Evolutionary conservation across 345 rosid species (phyloP), one percentile per base, ranked within the genome.

Genomic region (Populus pruinosa): DNA sequence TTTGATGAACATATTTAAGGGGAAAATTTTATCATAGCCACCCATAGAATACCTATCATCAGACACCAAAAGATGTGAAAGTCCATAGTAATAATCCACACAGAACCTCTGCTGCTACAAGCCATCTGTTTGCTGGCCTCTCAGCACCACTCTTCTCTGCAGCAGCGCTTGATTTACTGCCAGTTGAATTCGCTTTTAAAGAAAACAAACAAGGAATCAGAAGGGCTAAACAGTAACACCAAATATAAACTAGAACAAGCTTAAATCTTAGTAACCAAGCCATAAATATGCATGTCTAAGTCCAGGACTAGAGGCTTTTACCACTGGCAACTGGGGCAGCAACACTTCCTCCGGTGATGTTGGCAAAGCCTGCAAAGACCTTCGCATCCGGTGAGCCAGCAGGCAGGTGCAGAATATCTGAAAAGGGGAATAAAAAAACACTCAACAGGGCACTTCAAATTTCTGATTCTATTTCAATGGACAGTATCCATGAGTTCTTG

Each of bases 341-440:
- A 23, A 77, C 70, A 49, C 41, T 25, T 8, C 63, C 74, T 73
- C 81, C 82, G 9, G 83, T 73, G 69, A 84, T 70, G 76, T 80
- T 91, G 80, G 86, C 89, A 79, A 88, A 88, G 70, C 80, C 88
- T 50, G 85, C 86, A 53, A 91, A 92, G 53, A 86, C 69, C 89
- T 87, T 87, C 4, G 98, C 97, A 23, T 88, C 86, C 11, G 89
- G 66, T 0, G 98, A 94, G 82, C 76, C 88, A 8, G 90, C 93
- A 39, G 92, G 33, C 70, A 94, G 62, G 82, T 87, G 93, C 71
- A 94, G 81, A 70, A 94, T 41, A 29, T 87, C 97, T 94, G 85
- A 61, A 76, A 8, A 68, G 1, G 49, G 8, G 1, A 23, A 38
- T 25, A 29, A 23, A 31, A 21, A 68, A 11, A 8, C 0, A 31